Evolutionary conservation across 116 monocot species (phyloP), one percentile per base, ranked within the genome.

Genomic region (Phalaenopsis hybrid): DNA sequence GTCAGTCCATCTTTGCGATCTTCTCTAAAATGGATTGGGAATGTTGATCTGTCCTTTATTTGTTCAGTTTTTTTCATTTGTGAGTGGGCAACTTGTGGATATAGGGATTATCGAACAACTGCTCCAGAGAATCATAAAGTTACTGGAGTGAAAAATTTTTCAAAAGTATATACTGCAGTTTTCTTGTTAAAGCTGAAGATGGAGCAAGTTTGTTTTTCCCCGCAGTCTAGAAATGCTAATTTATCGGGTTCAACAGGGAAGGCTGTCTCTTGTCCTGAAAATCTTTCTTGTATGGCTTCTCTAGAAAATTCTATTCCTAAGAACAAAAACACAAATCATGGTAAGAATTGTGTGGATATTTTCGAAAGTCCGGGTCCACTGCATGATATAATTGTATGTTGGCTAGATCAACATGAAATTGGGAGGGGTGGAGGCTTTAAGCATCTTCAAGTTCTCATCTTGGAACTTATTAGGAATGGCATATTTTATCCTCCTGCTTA

Each of bases 11-110:
- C 82, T 57, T 80, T 99, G 76, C 84, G 88, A 41, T 92, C 93
- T 79, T 99, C 95, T 75, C 76, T 99, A 81, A 93, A 95, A 69
- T 95, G 93, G 99, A 88, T 99, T 82, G 92, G 92, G 44, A 86
- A 82, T 46, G 88, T 91, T 57, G 87, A 84, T 59, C 79, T 82
- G 57, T 85, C 95, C 33, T 59, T 91, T 43, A 87, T 99, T 84
- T 92, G 90, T 82, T 90, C 91, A 18, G 82, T 95, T 9, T 99
- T 95, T 85, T 93, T 95, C 17, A 87, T 99, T 9, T 95, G 95
- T 81, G 99, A 99, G 81, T 99, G 99, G 99, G 95, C 95, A 80
- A 99, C 95, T 44, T 93, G 95, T 92, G 93, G 95, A 86, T 93
- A 87, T 88, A 88, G 99, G 76, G 87, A 99, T 87, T 89, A 74